Base-by-base conservation (phyloP, 2,329 filamentous ascomycete species). In the Paraphoma sp. region DNA sequence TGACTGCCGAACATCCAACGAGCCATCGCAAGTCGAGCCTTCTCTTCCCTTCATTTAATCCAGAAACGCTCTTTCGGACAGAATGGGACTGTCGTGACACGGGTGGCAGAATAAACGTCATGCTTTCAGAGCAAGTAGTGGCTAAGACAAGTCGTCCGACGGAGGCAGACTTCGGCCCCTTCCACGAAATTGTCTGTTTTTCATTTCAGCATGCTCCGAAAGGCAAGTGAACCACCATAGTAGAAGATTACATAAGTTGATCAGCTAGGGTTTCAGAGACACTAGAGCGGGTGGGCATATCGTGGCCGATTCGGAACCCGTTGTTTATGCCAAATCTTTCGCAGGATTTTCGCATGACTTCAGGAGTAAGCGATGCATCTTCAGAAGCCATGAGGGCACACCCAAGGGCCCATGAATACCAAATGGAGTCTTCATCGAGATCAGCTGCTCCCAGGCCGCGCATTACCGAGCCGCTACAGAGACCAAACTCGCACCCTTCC, bases 141-240 rank as follows among this genome's bases (percentile, higher is more conserved):
- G 61, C 67, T 40, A 71, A 64, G 40, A 53, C 56, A 2, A 43
- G 38, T 18, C 54, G 57, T 36, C 59, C 63, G 30, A 67, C 68
- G 6, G 63, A 67, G 7, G 23, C 64, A 1, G 63, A 69, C 8
- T 86, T 90, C 62, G 87, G 91, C 65, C 81, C 87, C 41, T 80
- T 90, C 59, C 90, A 89, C 69, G 91, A 93, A 67, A 76, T 92
- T 44, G 85, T 93, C 23, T 85, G 85, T 12, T 95, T 96, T 75
- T 89, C 92, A 1, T 96, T 96, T 67, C 91, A 95, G 69, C 91
- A 95, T 79, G 92, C 90, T 33, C 92, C 92, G 1, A 78, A 90
- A 52, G 84, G 92, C 94, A 79, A 63, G 82, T 76, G 0, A 16
- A 23, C 23, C 23, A 23, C 23, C 23, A 23, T 23, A 23, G 23